Conservation (phyloP, 148 eudicot species). For the Mesembryanthemum crystallinum region DNA sequence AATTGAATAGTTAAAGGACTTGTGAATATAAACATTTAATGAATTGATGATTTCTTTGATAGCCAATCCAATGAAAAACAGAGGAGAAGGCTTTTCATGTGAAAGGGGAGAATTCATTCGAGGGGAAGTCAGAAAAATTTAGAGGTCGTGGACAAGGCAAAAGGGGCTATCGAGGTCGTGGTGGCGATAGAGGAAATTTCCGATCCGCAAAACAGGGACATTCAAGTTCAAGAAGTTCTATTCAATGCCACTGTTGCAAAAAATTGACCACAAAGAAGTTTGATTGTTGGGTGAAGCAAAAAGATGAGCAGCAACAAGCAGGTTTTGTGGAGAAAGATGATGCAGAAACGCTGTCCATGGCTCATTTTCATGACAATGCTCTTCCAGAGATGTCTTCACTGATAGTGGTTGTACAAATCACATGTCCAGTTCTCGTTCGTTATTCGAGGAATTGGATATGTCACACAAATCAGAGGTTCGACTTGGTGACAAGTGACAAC, state of each 20-base stretch:
- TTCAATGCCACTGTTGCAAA: background rate
- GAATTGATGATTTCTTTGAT: constrained; percentile 10
- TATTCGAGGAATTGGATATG: constrained; percentile 2
- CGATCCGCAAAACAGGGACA: background rate
- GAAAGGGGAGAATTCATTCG: background rate
- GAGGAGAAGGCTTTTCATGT: background rate
- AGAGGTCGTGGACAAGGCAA: background rate
- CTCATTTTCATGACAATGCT: background rate
- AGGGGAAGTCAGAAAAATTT: background rate
- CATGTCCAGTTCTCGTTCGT: background rate
- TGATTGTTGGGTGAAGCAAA: constrained; percentile 13
- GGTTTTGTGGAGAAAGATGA: background rate
- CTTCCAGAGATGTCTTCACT: too few relatives aligned
- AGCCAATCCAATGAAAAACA: background rate
- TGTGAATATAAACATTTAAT: constrained; percentile 9
- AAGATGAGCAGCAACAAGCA: background rate
- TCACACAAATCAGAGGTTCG: constrained; percentile 15
- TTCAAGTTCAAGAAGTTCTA: background rate
- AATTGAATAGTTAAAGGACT: constrained; percentile 13
- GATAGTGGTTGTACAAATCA: background rate
- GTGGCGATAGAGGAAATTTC: background rate
- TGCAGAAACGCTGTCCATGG: constrained; percentile 5
- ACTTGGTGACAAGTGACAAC: constrained; percentile 15
- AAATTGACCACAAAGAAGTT: constrained; percentile 16
- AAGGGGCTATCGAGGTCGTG: background rate